Base-by-base conservation (phyloP, 768 basidiomycete species). In the Lactarius sanguifluus region DNA sequence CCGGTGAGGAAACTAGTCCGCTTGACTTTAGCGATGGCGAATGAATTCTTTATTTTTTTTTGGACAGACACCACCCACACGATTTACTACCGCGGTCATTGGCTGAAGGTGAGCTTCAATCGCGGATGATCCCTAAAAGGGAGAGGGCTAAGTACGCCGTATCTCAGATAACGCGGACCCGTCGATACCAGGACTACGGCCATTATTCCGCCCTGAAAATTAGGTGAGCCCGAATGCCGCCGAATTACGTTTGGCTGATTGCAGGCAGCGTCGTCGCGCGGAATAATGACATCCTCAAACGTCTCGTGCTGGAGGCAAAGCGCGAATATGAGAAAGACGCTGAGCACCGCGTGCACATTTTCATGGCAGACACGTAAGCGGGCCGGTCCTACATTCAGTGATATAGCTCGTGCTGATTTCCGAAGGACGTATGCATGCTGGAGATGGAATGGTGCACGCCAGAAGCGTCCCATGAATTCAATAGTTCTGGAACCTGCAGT, bases 401-500 rank as follows among this genome's bases (percentile, higher is more conserved):
- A 38, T 57, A 40, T 63, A 30, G 45, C 58, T 64, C 41, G 38
- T 40, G 54, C 65, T 71, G 67, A 62, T 59, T 55, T 57, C 45
- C 59, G 40, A 69, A 90, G 89, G 57, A 84, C 87, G 10, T 89
- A 89, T 72, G 83, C 82, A 1, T 86, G 87, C 72, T 95, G 93
- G 93, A 82, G 91, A 64, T 93, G 91, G 89, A 94, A 92, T 71
- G 92, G 91, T 52, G 90, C 92, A 6, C 83, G 91, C 58, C 90
- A 93, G 72, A 95, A 95, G 76, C 84, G 92, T 38, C 92, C 93
- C 0, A 89, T 95, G 88, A 91, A 89, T 72, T 94, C 92, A n/a
- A 94, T 95, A 67, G 92, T 94, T 16, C 82, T 94, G 13, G 91
- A 94, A 71, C 91, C 92, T 5, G 91, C 90, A 52, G 91, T 94